Conservation (phyloP, 768 basidiomycete genomes). For the Suillus tomentosus region DNA sequence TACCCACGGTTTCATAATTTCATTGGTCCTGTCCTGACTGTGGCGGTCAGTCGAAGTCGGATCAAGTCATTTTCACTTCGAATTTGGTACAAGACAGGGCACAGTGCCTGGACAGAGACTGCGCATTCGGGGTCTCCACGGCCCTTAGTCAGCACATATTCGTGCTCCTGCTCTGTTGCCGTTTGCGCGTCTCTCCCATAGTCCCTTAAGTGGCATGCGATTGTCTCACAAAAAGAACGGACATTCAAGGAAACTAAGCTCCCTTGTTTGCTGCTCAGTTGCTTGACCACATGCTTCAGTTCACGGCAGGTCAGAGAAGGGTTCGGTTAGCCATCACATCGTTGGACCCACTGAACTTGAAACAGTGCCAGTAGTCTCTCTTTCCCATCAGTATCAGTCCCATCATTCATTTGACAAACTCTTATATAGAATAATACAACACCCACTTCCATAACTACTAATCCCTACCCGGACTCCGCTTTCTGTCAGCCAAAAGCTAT, state of each 20-base stretch:
- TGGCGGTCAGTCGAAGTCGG: background rate
- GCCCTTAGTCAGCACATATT: no score
- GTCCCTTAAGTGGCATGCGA: background rate
- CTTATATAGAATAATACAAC: background rate
- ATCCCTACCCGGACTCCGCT: conserved; percentile 5
- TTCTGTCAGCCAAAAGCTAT: conserved; percentile 22
- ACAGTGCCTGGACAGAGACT: no score
- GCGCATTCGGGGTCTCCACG: no score
- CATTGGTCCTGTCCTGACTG: background rate
- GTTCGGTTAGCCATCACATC: background rate
- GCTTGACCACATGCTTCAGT: background rate
- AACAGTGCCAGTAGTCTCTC: background rate
- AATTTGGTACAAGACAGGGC: background rate
- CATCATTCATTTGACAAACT: background rate
- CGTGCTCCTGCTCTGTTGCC: background rate
- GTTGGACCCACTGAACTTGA: background rate
- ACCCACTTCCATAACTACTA: background rate
- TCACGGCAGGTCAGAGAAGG: background rate
- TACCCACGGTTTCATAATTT: background rate
- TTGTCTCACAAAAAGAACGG: background rate
- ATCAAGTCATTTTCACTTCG: background rate
- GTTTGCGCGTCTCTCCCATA: background rate
- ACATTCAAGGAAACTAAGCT: background rate
- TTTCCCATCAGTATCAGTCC: background rate
- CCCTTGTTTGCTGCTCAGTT: background rate